phyloP scores from a whole-genome alignment of 225 moss, liverwort and hornwort genomes.

The Sphagnum tenellum region DNA sequence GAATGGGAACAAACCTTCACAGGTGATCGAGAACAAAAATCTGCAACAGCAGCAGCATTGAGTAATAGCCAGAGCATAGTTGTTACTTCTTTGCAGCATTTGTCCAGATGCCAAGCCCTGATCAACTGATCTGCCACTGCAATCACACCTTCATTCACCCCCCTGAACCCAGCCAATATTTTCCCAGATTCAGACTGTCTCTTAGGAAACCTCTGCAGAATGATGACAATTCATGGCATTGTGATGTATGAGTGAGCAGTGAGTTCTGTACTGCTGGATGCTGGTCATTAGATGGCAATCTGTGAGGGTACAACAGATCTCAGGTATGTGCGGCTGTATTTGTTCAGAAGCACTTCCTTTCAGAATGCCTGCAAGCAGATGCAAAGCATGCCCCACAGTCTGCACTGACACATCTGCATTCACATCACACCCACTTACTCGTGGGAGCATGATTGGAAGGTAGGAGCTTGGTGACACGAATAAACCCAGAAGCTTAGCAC shows the following conservation, averaged over 20 bases:
- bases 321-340: slow-evolving; percentile 58
- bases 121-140: slow-evolving; percentile 54
- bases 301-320: slow-evolving; percentile 75
- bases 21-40: slow-evolving; percentile 68
- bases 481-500: slow-evolving; percentile 73
- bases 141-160: slow-evolving; percentile 71
- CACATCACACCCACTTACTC: slow-evolving; percentile 56
- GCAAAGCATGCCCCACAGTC: slow-evolving; percentile 67
- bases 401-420: slow-evolving; percentile 54
- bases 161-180: slow-evolving; percentile 22
- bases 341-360: slow-evolving; percentile 45
- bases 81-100: slow-evolving; percentile 57
- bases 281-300: slow-evolving; percentile 72
- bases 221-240: no score
- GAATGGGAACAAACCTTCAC: slow-evolving; percentile 22
- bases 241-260: no score
- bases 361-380: slow-evolving; percentile 59
- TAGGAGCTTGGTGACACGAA: slow-evolving; percentile 68
- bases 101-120: slow-evolving; percentile 51
- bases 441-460: slow-evolving; percentile 61
- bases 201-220: no score
- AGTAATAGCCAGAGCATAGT: slow-evolving; percentile 72
- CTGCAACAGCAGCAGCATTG: slow-evolving; percentile 62
- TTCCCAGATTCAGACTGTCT: background rate
- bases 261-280: slow-evolving; percentile 61